Conservation (phyloP, 768 basidiomycete species). For the Podaxis carcinomalis region DNA sequence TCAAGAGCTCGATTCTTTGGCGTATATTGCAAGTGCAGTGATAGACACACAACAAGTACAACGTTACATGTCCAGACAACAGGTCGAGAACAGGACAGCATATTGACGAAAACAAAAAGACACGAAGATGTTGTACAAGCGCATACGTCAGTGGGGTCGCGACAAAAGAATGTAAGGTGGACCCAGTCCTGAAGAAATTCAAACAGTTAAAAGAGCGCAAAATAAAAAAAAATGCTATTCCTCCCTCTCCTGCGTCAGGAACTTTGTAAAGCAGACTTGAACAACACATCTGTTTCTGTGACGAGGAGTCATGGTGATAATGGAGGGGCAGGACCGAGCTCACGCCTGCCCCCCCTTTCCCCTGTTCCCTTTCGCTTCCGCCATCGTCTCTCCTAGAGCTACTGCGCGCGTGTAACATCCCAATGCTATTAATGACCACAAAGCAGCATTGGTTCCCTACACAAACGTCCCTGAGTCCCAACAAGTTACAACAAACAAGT, state of each 20-base stretch:
- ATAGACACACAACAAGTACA: not conserved
- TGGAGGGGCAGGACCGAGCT: slow-evolving; percentile 14
- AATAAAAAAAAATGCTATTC: slow-evolving; percentile 10
- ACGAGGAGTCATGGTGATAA: not conserved
- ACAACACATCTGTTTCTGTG: not conserved
- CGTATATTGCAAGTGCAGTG: not conserved
- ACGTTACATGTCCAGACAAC: slow-evolving; percentile 1
- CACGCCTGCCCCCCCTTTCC: slow-evolving; percentile 56
- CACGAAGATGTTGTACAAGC: not conserved
- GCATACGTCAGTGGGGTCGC: not conserved
- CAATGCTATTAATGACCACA: slow-evolving; percentile 75
- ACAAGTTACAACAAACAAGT: not conserved
- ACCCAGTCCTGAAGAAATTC: slow-evolving; percentile 7
- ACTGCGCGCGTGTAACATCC: slow-evolving; percentile 65
- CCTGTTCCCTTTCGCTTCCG: slow-evolving; percentile 58
- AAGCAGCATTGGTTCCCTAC: slow-evolving; percentile 78
- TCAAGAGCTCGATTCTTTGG: not conserved
- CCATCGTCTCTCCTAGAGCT: slow-evolving; percentile 64
- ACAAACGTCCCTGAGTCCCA: not conserved
- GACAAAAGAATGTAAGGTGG: slow-evolving; percentile 7
- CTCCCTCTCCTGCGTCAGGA: slow-evolving; percentile 8
- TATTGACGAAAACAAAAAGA: not conserved
- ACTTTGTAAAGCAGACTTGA: not conserved
- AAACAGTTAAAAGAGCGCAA: slow-evolving; percentile 2
- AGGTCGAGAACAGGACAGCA: not conserved